phyloP scores from a whole-genome alignment of 2,329 filamentous ascomycete species.

The Aspergillaceae sp. region DNA sequence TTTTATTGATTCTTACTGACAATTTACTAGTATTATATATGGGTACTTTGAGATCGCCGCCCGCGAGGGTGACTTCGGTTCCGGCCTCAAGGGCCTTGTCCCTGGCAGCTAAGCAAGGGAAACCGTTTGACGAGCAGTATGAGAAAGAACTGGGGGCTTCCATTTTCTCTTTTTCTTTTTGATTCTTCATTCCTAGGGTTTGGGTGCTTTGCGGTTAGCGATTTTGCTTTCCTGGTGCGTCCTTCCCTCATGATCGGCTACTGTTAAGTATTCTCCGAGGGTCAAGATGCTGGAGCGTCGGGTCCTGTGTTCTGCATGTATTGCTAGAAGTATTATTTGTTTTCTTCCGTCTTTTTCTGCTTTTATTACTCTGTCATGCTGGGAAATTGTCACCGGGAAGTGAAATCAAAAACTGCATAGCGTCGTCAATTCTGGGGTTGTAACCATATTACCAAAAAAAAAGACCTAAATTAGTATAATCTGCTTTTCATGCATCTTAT shows the following conservation, averaged over 20 bases:
- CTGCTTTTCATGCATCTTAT: no score
- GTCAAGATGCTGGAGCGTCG: not conserved
- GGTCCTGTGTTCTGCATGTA: slow-evolving; percentile 1
- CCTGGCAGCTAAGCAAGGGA: slow-evolving; percentile 34
- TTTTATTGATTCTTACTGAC: slow-evolving; percentile 15
- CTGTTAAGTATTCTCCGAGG: not conserved
- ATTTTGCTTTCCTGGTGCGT: slow-evolving; percentile 8
- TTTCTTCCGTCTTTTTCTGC: not conserved
- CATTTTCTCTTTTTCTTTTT: slow-evolving; percentile 8
- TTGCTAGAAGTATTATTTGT: slow-evolving; percentile 2
- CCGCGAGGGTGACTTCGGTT: slow-evolving; percentile 85
- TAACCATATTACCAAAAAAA: slow-evolving; percentile 29
- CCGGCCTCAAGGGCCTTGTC: slow-evolving; percentile 62
- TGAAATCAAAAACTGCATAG: slow-evolving; percentile 20
- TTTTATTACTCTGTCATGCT: not conserved
- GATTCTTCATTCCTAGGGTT: slow-evolving; percentile 19
- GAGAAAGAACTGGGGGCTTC: slow-evolving; percentile 14
- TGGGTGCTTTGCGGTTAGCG: slow-evolving; percentile 14
- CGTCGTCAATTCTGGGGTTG: slow-evolving; percentile 17
- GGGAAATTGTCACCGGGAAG: slow-evolving; percentile 3
- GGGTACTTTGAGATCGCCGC: slow-evolving; percentile 99
- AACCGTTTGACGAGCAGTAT: slow-evolving; percentile 25
- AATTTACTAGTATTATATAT: slow-evolving; percentile 75
- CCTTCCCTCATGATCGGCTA: not conserved
- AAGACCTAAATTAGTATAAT: slow-evolving; percentile 11